phyloP scores from a whole-genome alignment of 495 filamentous ascomycete genomes.

The Penicillium paradoxum region DNA sequence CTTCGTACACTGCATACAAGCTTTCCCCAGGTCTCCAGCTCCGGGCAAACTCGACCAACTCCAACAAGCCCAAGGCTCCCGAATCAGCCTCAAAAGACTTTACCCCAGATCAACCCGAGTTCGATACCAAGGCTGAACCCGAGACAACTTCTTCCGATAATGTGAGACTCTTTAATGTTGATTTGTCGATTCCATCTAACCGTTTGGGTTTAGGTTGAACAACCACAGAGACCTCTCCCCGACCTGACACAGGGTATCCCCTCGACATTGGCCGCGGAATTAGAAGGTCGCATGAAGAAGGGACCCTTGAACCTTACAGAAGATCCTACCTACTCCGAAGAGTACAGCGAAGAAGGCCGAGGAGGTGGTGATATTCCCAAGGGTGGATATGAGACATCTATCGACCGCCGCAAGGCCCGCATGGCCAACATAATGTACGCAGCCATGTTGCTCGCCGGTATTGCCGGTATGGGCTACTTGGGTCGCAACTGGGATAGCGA shows the following conservation, averaged over 20 bases:
- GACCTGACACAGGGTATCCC: constrained; percentile 90
- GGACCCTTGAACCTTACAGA: constrained; percentile 54
- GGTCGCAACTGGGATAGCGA: constrained; percentile 84
- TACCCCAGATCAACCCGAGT: constrained; percentile 41
- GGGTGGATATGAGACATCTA: constrained; percentile 83
- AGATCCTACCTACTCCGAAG: constrained; percentile 46
- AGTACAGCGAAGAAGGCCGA: constrained; percentile 45
- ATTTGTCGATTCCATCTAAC: constrained; percentile 13
- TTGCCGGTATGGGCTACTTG: constrained; percentile 59
- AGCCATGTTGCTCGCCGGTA: constrained; percentile 41
- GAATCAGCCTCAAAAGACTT: constrained; percentile 23
- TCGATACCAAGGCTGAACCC: constrained; percentile 36
- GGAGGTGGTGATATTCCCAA: constrained; percentile 63
- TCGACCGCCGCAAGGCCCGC: constrained; percentile 70
- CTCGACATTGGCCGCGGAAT: constrained; percentile 70
- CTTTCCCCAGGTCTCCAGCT: constrained; percentile 35
- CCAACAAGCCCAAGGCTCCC: constrained; percentile 16
- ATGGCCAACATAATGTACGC: constrained; percentile 65
- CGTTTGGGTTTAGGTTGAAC: constrained; percentile 20
- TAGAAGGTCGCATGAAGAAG: constrained; percentile 53
- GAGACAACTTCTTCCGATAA: constrained; percentile 25
- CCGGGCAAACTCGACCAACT: constrained; percentile 21
- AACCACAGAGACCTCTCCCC: constrained; percentile 56
- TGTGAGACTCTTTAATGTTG: constrained; percentile 21
- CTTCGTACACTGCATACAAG: constrained; percentile 41